A percentile compares a stretch with the other conserved stretches of the same genome.
Evolutionary conservation across 768 basidiomycete genomes (phyloP).

Genomic region (Lentinula lateritia): DNA sequence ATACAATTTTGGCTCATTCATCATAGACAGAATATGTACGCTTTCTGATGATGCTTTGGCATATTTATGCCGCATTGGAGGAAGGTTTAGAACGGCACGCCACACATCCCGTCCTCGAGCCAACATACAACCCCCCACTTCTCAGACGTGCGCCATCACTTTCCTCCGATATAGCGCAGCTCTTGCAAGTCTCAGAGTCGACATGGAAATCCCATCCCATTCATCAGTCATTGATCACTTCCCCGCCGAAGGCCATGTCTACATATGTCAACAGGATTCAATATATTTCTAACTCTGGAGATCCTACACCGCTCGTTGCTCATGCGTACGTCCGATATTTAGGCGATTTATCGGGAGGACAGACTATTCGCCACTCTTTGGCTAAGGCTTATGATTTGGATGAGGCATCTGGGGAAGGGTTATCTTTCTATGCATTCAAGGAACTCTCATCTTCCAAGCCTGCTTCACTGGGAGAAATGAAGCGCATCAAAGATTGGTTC

Average conservation of each 20-base stretch:
- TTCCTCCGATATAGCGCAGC: slow-evolving; percentile 60
- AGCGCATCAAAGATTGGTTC: slow-evolving; percentile 71
- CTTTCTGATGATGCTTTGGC: slow-evolving; percentile 74
- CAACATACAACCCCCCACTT: slow-evolving; percentile 66
- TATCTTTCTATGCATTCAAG: slow-evolving; percentile 66
- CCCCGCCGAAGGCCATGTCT: slow-evolving; percentile 42
- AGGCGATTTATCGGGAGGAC: slow-evolving; percentile 77
- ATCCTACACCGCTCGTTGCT: slow-evolving; percentile 55
- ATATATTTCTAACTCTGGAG: slow-evolving; percentile 35
- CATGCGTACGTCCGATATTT: slow-evolving; percentile 83
- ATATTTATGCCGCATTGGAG: slow-evolving; percentile 70
- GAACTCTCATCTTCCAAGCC: slow-evolving; percentile 40
- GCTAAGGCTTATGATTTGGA: slow-evolving; percentile 63
- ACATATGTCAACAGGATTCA: slow-evolving; percentile 52
- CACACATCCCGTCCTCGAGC: slow-evolving; percentile 54
- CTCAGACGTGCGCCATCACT: slow-evolving; percentile 58
- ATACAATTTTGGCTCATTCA: not conserved
- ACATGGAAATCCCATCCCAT: slow-evolving; percentile 55
- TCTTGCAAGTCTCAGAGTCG: slow-evolving; percentile 45
- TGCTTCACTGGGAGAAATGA: slow-evolving; percentile 55
- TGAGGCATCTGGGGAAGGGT: slow-evolving; percentile 43
- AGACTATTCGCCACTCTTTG: slow-evolving; percentile 58
- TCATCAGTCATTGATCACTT: slow-evolving; percentile 36
- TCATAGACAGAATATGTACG: slow-evolving; percentile 52
- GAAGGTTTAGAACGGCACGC: slow-evolving; percentile 53